Percentiles rank a stretch among this genome's conserved stretches.
Conservation (phyloP, 768 basidiomycete species). For the Rhodotorula graminis region DNA sequence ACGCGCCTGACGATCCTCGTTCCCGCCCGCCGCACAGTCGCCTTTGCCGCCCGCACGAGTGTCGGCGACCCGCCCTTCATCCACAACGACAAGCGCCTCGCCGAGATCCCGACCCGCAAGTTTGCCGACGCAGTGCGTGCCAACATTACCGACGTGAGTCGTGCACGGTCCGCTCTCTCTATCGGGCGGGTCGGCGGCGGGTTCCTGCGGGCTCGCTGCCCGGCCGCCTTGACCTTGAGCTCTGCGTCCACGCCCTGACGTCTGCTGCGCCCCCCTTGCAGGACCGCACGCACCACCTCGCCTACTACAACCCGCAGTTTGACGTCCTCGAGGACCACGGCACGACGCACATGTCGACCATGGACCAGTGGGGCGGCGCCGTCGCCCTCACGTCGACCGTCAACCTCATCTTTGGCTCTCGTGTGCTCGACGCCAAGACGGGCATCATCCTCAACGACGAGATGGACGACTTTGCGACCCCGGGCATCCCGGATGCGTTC, state of each 20-base stretch:
- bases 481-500: constrained; percentile 75
- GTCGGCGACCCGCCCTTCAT: constrained; percentile 70
- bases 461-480: constrained; percentile 76
- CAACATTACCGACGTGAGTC: constrained; percentile 77
- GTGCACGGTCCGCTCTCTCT: too few species aligned
- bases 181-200: too few species aligned
- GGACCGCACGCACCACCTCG: constrained; percentile 72
- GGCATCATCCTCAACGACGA: constrained; percentile 89
- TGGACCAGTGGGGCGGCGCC: constrained; percentile 81
- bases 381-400: constrained; percentile 79
- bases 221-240: too few species aligned
- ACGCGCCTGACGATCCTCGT: too few species aligned
- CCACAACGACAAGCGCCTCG: constrained; percentile 28
- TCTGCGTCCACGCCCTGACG: too few species aligned
- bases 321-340: constrained; percentile 77
- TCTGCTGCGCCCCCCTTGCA: constrained; percentile 45
- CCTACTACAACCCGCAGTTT: constrained; percentile 78
- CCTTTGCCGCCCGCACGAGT: constrained; percentile 69
- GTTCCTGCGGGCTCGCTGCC: too few species aligned
- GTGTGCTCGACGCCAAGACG: constrained; percentile 76
- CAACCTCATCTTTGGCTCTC: constrained; percentile 83
- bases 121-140: constrained; percentile 60
- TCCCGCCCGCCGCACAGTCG: constrained; percentile 49
- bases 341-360: constrained; percentile 81
- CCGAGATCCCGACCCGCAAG: constrained; percentile 40